Conservation (phyloP, 495 filamentous ascomycete species). For the Cladorrhinum samala region DNA sequence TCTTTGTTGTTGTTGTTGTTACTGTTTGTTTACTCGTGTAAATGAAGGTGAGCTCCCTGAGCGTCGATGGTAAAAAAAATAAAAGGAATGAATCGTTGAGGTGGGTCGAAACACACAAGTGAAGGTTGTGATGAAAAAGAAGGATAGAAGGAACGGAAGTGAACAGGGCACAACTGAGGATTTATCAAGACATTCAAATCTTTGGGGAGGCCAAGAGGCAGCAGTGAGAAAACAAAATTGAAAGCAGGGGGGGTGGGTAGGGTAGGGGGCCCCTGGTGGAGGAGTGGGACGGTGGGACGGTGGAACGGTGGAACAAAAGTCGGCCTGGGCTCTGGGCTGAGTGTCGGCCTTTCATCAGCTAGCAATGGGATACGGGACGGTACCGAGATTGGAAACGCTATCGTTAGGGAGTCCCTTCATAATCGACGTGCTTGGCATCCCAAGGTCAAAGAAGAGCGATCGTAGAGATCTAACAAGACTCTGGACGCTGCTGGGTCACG, state of each 20-base stretch:
- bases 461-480: conserved; percentile 14
- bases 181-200: conserved; percentile 4
- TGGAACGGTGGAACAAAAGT: neutral
- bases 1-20: neutral
- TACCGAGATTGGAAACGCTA: neutral
- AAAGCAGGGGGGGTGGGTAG: no score
- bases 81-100: conserved; percentile 32
- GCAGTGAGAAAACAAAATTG: neutral
- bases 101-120: conserved; percentile 13
- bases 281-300: neutral
- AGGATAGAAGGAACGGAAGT: conserved; percentile 10
- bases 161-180: conserved; percentile 11
- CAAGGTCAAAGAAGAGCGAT: no score
- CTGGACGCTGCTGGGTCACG: conserved; percentile 6
- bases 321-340: neutral
- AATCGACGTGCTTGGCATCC: neutral
- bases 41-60: conserved; percentile 28
- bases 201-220: conserved; percentile 5
- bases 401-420: conserved; percentile 2
- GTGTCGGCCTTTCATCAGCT: neutral
- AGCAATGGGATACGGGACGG: neutral
- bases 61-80: conserved; percentile 36
- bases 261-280: neutral
- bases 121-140: conserved; percentile 17
- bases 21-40: conserved; percentile 1